Conservation (phyloP, 2,329 filamentous ascomycete genomes). For the Colletotrichum tabaci region DNA sequence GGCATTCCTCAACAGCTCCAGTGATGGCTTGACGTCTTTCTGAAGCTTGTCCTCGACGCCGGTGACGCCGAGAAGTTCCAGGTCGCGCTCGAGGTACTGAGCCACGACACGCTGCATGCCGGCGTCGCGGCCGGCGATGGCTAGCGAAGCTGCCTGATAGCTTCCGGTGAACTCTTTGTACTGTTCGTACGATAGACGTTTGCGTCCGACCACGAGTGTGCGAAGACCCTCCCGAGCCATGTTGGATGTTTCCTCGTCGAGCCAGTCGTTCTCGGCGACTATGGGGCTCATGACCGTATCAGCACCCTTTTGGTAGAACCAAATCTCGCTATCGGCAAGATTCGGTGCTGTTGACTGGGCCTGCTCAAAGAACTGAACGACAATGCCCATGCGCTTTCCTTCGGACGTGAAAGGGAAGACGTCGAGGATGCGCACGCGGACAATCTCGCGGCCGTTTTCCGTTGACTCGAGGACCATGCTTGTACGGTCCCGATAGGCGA, state of each 20-base stretch:
- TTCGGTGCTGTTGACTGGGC: conserved; percentile 63
- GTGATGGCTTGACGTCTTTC: conserved; percentile 92
- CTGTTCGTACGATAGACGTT: conserved; percentile 82
- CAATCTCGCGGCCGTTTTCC: conserved; percentile 79
- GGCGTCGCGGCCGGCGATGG: conserved; percentile 83
- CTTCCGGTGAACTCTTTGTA: conserved; percentile 84
- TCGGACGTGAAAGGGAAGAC: conserved; percentile 98
- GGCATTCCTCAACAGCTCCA: conserved; percentile 95
- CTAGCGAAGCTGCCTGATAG: conserved; percentile 85
- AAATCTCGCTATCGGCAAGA: conserved; percentile 82
- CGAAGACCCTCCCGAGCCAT: conserved; percentile 98
- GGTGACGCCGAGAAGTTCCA: conserved; percentile 96
- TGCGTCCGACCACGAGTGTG: conserved; percentile 95
- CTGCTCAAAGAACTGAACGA: conserved; percentile 85
- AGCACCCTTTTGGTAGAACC: conserved; percentile 99
- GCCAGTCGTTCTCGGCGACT: conserved; percentile 96
- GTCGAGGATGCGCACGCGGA: conserved; percentile 90
- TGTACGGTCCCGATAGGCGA: conserved; percentile 89
- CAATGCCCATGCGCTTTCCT: conserved; percentile 97
- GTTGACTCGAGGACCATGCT: conserved; percentile 86
- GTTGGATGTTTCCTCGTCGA: conserved; percentile 99
- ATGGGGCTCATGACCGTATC: conserved; percentile 99
- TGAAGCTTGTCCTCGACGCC: conserved; percentile 98
- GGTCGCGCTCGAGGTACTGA: conserved; percentile 85
- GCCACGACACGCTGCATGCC: conserved; percentile 86